Evolutionary conservation across 2,329 filamentous ascomycete species (phyloP).

Genomic region (Arthrobotrys iridis): DNA sequence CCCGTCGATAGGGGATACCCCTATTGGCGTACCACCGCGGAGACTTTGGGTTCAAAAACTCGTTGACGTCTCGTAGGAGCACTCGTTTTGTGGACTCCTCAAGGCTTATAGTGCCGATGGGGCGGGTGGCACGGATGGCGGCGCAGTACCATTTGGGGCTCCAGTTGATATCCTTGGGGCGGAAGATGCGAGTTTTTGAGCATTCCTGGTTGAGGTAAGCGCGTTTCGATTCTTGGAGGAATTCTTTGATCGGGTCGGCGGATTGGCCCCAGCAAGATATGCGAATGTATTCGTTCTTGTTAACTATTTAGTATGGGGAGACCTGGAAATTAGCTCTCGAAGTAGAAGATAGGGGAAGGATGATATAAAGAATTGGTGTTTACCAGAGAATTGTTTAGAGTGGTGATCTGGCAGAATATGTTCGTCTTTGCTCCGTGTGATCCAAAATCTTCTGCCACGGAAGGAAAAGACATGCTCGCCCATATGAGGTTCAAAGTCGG

Average conservation of each 20-base stretch:
- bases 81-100: constrained; percentile 55
- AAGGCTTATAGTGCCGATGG: constrained; percentile 69
- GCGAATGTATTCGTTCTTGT: constrained; percentile 57
- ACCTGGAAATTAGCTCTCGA: background rate
- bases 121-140: constrained; percentile 69
- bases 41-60: constrained; percentile 61
- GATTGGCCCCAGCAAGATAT: constrained; percentile 58
- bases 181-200: constrained; percentile 59
- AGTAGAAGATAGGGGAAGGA: background rate
- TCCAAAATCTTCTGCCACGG: constrained; percentile 30
- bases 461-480: constrained; percentile 29
- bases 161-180: constrained; percentile 55
- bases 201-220: constrained; percentile 59
- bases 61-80: constrained; percentile 59
- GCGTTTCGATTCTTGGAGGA: constrained; percentile 59
- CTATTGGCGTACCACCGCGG: constrained; percentile 60
- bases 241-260: constrained; percentile 56
- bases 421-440: constrained; percentile 34
- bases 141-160: constrained; percentile 68
- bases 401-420: constrained; percentile 35
- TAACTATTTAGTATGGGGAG: constrained; percentile 38
- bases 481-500: constrained; percentile 19
- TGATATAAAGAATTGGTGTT: background rate
- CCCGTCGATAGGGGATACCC: constrained; percentile 59
- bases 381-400: constrained; percentile 48